Evolutionary conservation across 1,139 yeast genomes (phyloP), one percentile per base, ranked within the genome.

Genomic region (Saccharomyces hybrid): DNA sequence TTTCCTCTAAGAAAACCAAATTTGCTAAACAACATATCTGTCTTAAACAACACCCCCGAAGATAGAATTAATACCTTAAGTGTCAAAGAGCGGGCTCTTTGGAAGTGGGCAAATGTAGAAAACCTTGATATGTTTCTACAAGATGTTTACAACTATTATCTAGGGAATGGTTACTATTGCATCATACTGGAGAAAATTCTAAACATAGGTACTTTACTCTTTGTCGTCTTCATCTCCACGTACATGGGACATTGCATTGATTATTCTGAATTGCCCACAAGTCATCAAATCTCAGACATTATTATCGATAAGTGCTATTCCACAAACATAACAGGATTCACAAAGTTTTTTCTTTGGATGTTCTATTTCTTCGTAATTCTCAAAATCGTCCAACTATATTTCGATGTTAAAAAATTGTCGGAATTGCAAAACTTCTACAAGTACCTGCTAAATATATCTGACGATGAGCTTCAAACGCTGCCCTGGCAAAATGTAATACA

Each of bases 101-200:
- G 96, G 87, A 78, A 88, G 56, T 95, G 99, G 98, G 96, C 98
- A 1, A 93, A 93, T 64, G 89, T 93, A 34, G 88, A 88, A 60
- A 91, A 93, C 67, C 78, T 93, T 70, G 99, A 93, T 70, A 80
- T 83, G 51, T 93, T 93, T 63, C 74, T 93, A 29, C 81, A 82
- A 54, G 96, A 91, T 61, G 85, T 90, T 6, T 93, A 95, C 69
- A 77, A 79, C 53, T 93, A 90, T 67, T 95, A 87, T 66, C 73
- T 87, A 47, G 96, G 95, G 3, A 87, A 85, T 65, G 99, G 99
- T 0, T 77, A 85, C 56, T 76, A 79, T 51, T 88, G 96, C 67
- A 89, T 93, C 38, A 70, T 88, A 7, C 68, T 89, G 28, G 76
- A 84, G 16, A 79, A 87, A 53, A 60, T 78, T 0, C 77, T 87